These are phyloP conservation scores for Russula earlei DNA, from an alignment of 768 basidiomycete species.

Conservation along the genomic window DNA sequence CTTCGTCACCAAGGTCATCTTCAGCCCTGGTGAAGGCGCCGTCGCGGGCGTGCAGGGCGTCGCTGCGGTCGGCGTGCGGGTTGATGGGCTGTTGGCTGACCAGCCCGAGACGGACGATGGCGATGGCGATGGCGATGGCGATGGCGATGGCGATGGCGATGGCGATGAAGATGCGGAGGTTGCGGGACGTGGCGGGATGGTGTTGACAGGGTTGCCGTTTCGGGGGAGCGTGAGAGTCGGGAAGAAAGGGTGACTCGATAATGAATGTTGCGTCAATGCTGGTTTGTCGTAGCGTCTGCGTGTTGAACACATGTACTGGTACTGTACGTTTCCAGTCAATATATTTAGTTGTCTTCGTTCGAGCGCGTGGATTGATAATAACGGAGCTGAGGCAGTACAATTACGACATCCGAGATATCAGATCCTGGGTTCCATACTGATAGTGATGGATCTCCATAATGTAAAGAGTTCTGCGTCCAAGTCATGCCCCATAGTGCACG, in stretches of 20 bases:
- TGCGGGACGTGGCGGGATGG: neutral
- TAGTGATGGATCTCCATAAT: too few species aligned
- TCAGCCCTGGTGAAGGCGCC: slow-evolving; percentile 4
- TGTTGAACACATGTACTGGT: neutral
- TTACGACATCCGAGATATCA: too few species aligned
- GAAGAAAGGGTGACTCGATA: neutral
- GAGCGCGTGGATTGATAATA: too few species aligned
- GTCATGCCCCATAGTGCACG: too few species aligned
- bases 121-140: neutral
- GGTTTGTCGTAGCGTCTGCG: neutral
- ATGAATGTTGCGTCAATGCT: neutral
- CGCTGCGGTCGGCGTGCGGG: slow-evolving; percentile 10
- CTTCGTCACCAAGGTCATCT: slow-evolving; percentile 64
- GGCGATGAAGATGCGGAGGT: too few species aligned
- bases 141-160: too few species aligned
- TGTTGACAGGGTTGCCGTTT: slow-evolving; percentile 16
- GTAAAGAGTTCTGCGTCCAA: too few species aligned
- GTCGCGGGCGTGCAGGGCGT: slow-evolving; percentile 17
- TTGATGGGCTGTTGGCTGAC: slow-evolving; percentile 10
- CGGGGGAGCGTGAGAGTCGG: slow-evolving; percentile 12
- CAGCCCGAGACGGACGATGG: neutral
- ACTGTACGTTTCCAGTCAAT: neutral
- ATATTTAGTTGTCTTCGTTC: too few species aligned
- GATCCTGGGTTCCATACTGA: too few species aligned
- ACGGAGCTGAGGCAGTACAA: too few species aligned